These are phyloP conservation scores for Wallacemonas collosoma DNA, from an alignment of 208 protist genomes.

Conservation along the genomic window DNA sequence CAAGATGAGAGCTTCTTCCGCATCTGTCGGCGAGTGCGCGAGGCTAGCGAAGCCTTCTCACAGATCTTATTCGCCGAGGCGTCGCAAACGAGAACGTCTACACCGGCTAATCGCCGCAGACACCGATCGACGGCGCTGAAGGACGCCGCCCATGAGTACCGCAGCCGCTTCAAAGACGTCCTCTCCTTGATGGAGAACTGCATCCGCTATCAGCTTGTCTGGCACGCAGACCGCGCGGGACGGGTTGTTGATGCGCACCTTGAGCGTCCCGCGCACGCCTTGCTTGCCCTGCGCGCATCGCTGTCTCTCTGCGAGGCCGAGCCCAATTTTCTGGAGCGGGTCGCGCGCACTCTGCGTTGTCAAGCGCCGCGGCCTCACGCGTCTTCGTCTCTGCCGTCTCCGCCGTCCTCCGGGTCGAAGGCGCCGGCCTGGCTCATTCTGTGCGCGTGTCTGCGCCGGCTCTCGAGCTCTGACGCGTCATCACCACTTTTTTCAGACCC, in stretches of 20 bases:
- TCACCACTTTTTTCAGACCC: background rate
- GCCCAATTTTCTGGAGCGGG: background rate
- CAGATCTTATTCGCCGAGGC: no score
- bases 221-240: conserved; percentile 21
- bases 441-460: background rate
- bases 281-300: background rate
- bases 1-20: conserved; percentile 10
- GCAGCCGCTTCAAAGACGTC: conserved; percentile 9
- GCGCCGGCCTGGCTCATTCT: background rate
- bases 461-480: background rate
- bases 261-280: background rate
- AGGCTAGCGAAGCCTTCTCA: background rate
- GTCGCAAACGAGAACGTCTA: no score
- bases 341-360: background rate
- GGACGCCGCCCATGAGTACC: background rate
- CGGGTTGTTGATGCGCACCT: conserved; percentile 3
- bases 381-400: no score
- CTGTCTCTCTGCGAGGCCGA: conserved; percentile 2
- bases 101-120: background rate
- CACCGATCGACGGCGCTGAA: background rate
- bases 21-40: conserved; percentile 9
- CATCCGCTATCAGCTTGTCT: conserved; percentile 29
- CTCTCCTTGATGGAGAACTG: conserved; percentile 40
- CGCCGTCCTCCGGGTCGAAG: no score
- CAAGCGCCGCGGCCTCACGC: background rate